Evolutionary conservation across 768 basidiomycete genomes (phyloP), one percentile per base, ranked within the genome.

Genomic region (Leucocoprinus leucothites): DNA sequence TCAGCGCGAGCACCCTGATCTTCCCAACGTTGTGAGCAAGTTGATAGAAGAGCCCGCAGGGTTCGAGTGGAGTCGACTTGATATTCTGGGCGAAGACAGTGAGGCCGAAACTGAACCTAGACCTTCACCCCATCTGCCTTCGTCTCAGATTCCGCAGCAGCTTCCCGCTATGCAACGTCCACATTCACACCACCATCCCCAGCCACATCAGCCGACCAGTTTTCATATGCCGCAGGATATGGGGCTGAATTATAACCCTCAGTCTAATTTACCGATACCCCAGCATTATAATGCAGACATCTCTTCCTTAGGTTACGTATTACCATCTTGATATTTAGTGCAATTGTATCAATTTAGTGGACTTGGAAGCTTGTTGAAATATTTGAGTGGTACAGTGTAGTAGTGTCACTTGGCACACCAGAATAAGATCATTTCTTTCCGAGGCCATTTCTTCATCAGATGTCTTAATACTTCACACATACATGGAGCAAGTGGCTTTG

Each of bases 81-180:
- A 69, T 41, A 69, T 67, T 5, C 74, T 89, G 34, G 87, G 86
- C 13, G 77, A 73, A 19, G 87, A 81, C 56, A 85, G 79, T 46
- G 82, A 79, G 16, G 74, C 74, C 24, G 74, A 73, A 36, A 65
- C 62, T 3, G 67, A 68, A 25, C 62, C 64, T 48, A 51, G 45
- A 38, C 38, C 38, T n/a, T 38, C 38, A 38, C 16, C 38, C 40
- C 55, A 46, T 24, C 64, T 65, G 52, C 49, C 41, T 35, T 53
- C 48, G 19, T 13, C 40, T 34, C 54, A 49, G 26, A 49, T 35
- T 25, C 38, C 38, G 13, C 48, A 22, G 9, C 40, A 19, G 50
- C 58, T 52, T 55, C 18, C 28, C 9, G 35, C 44, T 21, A 48
- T 60, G 35, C 49, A 44, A 8, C 48, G 38, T 26, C 43, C 42